Base-by-base conservation (phyloP, 169 alveolate genomes). In the Eimeria maxima region DNA sequence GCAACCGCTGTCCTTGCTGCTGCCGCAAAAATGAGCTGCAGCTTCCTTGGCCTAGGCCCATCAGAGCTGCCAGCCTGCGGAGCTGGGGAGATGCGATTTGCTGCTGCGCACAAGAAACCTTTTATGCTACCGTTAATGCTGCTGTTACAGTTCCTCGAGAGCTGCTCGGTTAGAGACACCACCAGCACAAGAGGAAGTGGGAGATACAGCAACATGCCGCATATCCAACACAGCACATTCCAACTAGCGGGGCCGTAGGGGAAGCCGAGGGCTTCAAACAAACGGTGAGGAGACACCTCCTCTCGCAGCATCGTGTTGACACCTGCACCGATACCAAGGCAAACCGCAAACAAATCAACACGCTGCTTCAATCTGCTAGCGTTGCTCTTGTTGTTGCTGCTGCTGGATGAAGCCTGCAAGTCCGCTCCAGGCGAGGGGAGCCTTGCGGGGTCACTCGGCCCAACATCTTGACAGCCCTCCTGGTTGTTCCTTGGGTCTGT, bases 241-340 rank as follows among this genome's bases (percentile, higher is more conserved):
- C 80, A 69, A 27, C 80, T 69, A 14, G 80, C 45, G 8, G 80
- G 80, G 80, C 80, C 80, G 45, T 69, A 69, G 8, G 80, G 80
- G 45, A 69, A 69, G 47, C 80, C 80, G 42, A 69, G 45, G 16
- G 42, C 45, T 20, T 69, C 80, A 69, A 69, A 69, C 47, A 69
- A 27, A 69, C n/a, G n/a, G 44, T 20, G 45, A 10, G 80, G 80
- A 7, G 80, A 69, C 10, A 50, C 80, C 45, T 27, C 42, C 42
- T 69, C 80, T 20, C 16, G 80, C 80, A 69, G 45, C 42, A 69
- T 24, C 42, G 80, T 69, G 80, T 69, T 69, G 14, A 69, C 80
- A 2, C 47, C 80, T 16, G 80, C 80, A 1, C 80, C 80, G 16
- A 69, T 38, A 2, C 80, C 80, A n/a, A 69, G 45, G 20, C 16